phyloP scores from a whole-genome alignment of 352 stramenopile species.

The Phytophthora litchii region DNA sequence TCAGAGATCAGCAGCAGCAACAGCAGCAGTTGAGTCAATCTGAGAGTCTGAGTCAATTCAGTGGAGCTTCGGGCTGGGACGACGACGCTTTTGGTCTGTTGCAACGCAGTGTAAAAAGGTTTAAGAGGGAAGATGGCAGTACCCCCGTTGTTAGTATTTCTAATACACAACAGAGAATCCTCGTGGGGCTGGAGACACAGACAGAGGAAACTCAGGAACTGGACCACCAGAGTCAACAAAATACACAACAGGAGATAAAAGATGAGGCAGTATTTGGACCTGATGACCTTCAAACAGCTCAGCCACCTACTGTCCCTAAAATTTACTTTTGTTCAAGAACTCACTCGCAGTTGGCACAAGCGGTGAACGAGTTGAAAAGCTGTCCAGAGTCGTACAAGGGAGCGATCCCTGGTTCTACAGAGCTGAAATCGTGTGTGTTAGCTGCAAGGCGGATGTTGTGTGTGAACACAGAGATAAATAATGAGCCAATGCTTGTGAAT shows the following conservation, averaged over 20 bases:
- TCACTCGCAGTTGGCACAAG: conserved; percentile 81
- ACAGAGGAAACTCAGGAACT: conserved; percentile 7
- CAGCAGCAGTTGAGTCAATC: conserved; percentile 9
- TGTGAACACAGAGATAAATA: conserved; percentile 72
- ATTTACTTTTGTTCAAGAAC: conserved; percentile 89
- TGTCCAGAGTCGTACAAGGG: conserved; percentile 61
- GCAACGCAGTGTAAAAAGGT: conserved; percentile 41
- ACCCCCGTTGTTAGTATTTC: conserved; percentile 6
- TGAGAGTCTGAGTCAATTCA: not conserved
- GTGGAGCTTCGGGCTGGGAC: conserved; percentile 21
- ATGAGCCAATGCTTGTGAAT: conserved; percentile 51
- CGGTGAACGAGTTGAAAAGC: conserved; percentile 77
- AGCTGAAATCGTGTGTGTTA: conserved; percentile 69
- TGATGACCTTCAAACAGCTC: not conserved
- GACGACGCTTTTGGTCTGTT: conserved; percentile 34
- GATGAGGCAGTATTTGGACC: conserved; percentile 6
- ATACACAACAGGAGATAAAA: conserved; percentile 4
- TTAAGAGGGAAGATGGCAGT: conserved; percentile 29
- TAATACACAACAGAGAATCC: not conserved
- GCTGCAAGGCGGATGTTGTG: conserved; percentile 78
- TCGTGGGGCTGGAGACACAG: not conserved
- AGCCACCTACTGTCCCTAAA: conserved; percentile 38
- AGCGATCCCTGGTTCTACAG: conserved; percentile 34
- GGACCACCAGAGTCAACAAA: conserved; percentile 5
- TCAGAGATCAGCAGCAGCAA: conserved; percentile 8